Percentiles rank a stretch among this genome's conserved stretches.
phyloP scores from a whole-genome alignment of 2,329 filamentous ascomycete species.

The Anthostomella pinea region DNA sequence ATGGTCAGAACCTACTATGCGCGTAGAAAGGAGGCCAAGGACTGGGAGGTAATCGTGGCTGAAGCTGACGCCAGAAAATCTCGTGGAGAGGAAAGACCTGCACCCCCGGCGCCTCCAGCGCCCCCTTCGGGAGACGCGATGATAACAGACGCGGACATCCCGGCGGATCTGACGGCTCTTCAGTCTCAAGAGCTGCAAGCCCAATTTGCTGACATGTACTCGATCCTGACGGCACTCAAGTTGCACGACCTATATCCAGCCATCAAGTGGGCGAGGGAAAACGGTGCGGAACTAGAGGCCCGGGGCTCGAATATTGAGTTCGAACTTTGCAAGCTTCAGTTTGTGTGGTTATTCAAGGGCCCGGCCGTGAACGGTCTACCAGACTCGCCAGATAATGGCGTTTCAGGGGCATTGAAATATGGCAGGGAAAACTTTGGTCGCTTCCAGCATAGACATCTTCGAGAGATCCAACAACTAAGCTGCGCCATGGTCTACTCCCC shows the following conservation, averaged over 20 bases:
- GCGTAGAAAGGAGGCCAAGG: conserved; percentile 60
- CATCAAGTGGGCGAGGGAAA: conserved; percentile 78
- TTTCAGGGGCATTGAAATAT: conserved; percentile 68
- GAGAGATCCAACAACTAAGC: conserved; percentile 77
- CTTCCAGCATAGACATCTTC: conserved; percentile 72
- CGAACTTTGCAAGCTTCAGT: conserved; percentile 86
- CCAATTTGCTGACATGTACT: conserved; percentile 87
- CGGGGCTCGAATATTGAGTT: conserved; percentile 93
- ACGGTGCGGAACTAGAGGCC: conserved; percentile 69
- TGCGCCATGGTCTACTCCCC: conserved; percentile 76
- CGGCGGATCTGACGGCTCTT: conserved; percentile 53
- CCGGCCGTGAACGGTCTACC: conserved; percentile 52
- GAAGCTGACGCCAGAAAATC: conserved; percentile 57
- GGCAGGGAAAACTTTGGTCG: conserved; percentile 69
- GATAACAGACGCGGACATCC: conserved; percentile 30
- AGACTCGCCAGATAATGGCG: conserved; percentile 50
- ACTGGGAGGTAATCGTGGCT: conserved; percentile 58
- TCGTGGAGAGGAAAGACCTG: conserved; percentile 57
- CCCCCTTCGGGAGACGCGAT: conserved; percentile 25
- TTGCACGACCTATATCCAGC: conserved; percentile 74
- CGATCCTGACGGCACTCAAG: conserved; percentile 76
- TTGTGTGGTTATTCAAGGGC: conserved; percentile 80
- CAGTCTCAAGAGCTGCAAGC: conserved; percentile 69
- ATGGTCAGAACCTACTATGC: conserved; percentile 76
- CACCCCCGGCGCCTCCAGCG: conserved; percentile 59